Evolutionary conservation across 106 monocot genomes (phyloP).

Genomic region (Posidonia australis): DNA sequence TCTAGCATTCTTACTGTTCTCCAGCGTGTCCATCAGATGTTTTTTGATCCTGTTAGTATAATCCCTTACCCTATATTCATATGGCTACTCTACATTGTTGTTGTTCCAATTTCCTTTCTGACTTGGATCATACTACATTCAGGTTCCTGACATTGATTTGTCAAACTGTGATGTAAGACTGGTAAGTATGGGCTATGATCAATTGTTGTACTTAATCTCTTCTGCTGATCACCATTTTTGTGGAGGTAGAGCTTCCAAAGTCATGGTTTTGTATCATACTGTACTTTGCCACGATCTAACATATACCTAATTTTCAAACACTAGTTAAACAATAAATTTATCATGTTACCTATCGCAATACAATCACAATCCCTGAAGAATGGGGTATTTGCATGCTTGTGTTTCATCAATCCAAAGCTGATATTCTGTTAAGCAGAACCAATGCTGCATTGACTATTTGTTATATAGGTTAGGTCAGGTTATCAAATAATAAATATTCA

Average conservation of each 20-base stretch:
- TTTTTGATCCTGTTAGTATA: slow-evolving; percentile 62
- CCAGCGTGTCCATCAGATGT: slow-evolving; percentile 54
- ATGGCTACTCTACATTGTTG: not conserved
- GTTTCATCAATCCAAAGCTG: no score
- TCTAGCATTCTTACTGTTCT: slow-evolving; percentile 59
- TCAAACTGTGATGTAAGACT: slow-evolving; percentile 60
- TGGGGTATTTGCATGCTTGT: no score
- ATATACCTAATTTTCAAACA: no score
- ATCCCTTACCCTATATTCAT: not conserved
- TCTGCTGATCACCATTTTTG: not conserved
- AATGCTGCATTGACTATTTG: no score
- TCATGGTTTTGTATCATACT: not conserved
- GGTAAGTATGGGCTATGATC: slow-evolving; percentile 19
- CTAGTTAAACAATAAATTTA: no score
- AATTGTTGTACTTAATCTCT: not conserved
- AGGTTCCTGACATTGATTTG: slow-evolving; percentile 32
- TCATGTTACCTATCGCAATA: no score
- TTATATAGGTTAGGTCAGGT: no score
- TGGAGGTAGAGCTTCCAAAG: no score
- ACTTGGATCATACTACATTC: slow-evolving; percentile 1
- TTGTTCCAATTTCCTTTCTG: not conserved
- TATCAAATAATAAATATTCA: no score
- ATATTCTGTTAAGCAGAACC: no score
- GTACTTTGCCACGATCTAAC: no score
- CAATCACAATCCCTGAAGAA: no score